Percentiles rank a stretch among this genome's conserved stretches.
Conservation (phyloP, 2,329 filamentous ascomycete species). For the Xylaria sp. region DNA sequence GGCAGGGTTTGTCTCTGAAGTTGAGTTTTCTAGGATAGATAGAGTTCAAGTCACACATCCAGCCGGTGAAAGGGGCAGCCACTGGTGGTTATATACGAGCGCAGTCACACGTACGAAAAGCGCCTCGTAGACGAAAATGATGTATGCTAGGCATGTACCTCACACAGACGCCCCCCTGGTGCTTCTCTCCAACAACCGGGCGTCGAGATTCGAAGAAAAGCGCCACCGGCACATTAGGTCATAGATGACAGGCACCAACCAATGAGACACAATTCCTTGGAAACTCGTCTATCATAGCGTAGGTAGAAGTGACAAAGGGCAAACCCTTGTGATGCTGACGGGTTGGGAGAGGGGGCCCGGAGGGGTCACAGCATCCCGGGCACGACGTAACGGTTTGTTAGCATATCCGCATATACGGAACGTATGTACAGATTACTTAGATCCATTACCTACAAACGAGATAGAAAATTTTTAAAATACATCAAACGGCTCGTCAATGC, state of each 20-base stretch:
- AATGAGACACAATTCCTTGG: no score
- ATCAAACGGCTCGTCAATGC: background rate
- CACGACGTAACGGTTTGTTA: no score
- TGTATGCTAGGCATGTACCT: background rate
- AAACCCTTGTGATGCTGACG: no score
- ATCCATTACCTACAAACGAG: background rate
- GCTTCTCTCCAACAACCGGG: background rate
- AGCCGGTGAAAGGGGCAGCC: background rate
- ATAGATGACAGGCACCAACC: constrained; percentile 19
- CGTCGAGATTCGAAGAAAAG: constrained; percentile 7
- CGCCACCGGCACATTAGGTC: constrained; percentile 19
- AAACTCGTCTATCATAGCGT: no score
- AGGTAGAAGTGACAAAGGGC: no score
- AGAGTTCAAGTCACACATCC: background rate
- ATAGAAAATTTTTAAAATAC: background rate
- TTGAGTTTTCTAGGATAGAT: background rate
- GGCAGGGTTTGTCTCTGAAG: background rate
- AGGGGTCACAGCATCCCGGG: no score
- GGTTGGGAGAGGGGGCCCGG: no score
- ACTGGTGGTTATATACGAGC: background rate
- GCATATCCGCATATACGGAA: no score
- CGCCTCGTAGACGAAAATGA: background rate
- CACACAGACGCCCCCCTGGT: background rate
- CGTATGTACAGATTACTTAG: no score
- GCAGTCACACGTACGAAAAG: background rate